phyloP scores from a whole-genome alignment of 805 yeast species.

The Ogataea paraovalis region DNA sequence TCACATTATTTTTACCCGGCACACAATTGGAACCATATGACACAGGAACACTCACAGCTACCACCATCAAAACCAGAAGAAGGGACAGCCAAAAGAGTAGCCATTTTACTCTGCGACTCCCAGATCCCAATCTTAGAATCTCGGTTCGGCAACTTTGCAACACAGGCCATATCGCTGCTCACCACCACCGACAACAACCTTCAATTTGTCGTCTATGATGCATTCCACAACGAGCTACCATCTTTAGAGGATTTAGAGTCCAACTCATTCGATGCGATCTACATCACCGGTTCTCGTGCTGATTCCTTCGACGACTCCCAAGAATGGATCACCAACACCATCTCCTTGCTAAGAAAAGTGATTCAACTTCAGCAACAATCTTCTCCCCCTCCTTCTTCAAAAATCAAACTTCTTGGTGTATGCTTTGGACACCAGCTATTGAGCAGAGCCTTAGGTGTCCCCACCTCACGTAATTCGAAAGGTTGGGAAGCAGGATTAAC shows the following conservation, averaged over 20 bases:
- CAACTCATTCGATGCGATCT: conserved; percentile 37
- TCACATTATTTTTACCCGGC: too few relatives aligned
- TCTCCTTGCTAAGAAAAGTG: conserved; percentile 30
- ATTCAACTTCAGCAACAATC: conserved; percentile 8
- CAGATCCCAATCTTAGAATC: conserved; percentile 27
- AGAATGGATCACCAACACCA: conserved; percentile 40
- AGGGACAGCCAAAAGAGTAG: neutral
- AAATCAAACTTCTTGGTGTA: conserved; percentile 59
- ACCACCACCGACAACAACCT: conserved; percentile 14
- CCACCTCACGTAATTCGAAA: conserved; percentile 49
- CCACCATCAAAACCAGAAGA: neutral
- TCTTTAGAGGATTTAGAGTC: conserved; percentile 23
- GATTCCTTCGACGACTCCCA: conserved; percentile 40
- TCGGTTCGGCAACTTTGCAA: conserved; percentile 52
- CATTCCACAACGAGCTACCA: conserved; percentile 27
- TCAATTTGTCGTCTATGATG: conserved; percentile 35
- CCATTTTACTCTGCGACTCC: conserved; percentile 30
- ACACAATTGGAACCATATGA: too few relatives aligned
- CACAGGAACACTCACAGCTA: too few relatives aligned
- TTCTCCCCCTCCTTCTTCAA: neutral
- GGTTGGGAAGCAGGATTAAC: conserved; percentile 77
- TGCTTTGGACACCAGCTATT: conserved; percentile 89
- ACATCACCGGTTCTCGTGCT: conserved; percentile 49
- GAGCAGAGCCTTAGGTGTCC: conserved; percentile 60
- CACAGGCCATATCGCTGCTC: conserved; percentile 37